Evolutionary conservation across 2,329 filamentous ascomycete species (phyloP), one percentile per base, ranked within the genome.

Genomic region (Pseudopyricularia javanii): DNA sequence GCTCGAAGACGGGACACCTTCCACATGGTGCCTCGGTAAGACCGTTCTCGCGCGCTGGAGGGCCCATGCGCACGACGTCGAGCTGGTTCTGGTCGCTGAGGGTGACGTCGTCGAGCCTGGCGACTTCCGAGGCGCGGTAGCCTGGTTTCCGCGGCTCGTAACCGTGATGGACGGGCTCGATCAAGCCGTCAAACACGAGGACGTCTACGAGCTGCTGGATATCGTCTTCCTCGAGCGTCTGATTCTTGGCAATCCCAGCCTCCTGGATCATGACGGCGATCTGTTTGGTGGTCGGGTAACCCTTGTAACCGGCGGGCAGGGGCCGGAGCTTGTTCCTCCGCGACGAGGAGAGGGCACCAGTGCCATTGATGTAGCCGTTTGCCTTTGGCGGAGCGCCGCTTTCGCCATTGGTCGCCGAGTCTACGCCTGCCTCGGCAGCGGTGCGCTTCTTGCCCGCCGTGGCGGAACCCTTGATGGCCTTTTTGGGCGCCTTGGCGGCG

Each of bases 21-120:
- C 91, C 91, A 66, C 93, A 98, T 1, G 93, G 93, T 2, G 86
- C 84, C 66, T 96, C 90, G 2, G 88, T 94, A 59, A 91, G 81
- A 3, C 87, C 87, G 60, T 91, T 95, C 59, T 75, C 62, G 51
- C 70, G 70, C 15, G 72, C 67, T 50, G 71, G 54, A 60, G 73
- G 4, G 34, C 68, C 73, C 50, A 63, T 59, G 12, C 56, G 55
- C 45, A 57, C 54, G n/a, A 55, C 50, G 45, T 59, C 59, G 54
- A 63, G 54, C 56, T 43, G 22, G 5, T 63, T 67, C 34, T 56
- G 54, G 53, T 66, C 64, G 22, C 63, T 59, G 5, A 66, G 66
- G 4, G 65, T 62, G 11, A 64, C 62, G 20, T 69, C 56, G 30
- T 64, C 61, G 49, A 67, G 74, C 59, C 73, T 74, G 11, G 72